Evolutionary conservation across 2,329 filamentous ascomycete genomes (phyloP).

Genomic region (Fonsecaea pedrosoi): DNA sequence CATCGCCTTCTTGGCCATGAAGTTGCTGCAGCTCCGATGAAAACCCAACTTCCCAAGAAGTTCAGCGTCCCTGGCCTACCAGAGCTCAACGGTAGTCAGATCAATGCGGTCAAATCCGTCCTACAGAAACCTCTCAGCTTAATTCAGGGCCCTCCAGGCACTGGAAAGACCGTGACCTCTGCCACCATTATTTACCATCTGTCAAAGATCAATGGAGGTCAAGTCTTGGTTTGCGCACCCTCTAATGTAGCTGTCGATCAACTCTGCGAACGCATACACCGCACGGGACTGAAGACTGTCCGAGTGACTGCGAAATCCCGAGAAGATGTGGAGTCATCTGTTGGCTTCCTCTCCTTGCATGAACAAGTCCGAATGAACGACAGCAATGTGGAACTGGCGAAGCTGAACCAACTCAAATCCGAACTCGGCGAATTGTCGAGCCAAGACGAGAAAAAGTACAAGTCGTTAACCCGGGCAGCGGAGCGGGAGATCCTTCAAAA

Average conservation of each 20-base stretch:
- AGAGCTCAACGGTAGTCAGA: constrained; percentile 93
- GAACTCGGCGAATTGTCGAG: constrained; percentile 91
- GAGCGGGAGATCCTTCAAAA: constrained; percentile 95
- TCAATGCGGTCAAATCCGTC: constrained; percentile 94
- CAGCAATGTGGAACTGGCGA: constrained; percentile 89
- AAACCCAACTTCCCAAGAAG: constrained; percentile 93
- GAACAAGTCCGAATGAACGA: constrained; percentile 98
- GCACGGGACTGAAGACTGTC: constrained; percentile 93
- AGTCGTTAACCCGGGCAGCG: constrained; percentile 89
- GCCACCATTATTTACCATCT: constrained; percentile 98
- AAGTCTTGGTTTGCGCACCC: constrained; percentile 93
- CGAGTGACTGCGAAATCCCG: constrained; percentile 98
- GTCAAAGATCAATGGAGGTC: constrained; percentile 91
- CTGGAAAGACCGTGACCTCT: constrained; percentile 97
- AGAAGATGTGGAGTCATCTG: constrained; percentile 98
- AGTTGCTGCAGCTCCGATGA: constrained; percentile 92
- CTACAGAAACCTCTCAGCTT: constrained; percentile 91
- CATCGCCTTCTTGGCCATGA: constrained; percentile 95
- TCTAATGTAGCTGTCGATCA: constrained; percentile 99
- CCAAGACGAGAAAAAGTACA: constrained; percentile 98
- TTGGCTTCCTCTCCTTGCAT: constrained; percentile 92
- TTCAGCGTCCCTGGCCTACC: constrained; percentile 94
- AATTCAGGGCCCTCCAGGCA: constrained; percentile 95
- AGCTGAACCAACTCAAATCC: constrained; percentile 89
- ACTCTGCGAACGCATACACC: constrained; percentile 94